Base-by-base conservation (phyloP, 345 rosid genomes). In the Cochlearia excelsa region DNA sequence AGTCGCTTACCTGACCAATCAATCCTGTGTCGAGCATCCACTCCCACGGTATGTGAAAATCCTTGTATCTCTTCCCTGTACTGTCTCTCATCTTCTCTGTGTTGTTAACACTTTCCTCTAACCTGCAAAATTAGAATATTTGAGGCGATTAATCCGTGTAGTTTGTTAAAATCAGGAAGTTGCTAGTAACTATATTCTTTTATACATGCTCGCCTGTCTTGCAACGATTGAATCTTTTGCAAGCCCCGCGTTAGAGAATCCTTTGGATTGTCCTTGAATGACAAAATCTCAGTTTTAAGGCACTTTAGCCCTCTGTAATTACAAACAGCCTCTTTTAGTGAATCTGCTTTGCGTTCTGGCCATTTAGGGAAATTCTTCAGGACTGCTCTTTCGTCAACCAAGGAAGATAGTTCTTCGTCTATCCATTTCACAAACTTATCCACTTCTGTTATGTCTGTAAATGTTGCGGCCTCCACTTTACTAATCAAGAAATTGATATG, bases 141-240 rank as follows among this genome's bases (percentile, higher is more conserved):
- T 27, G 54, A 57, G 50, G 72, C 54, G 48, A 34, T 71, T 77
- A 77, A 69, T 42, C 56, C n/a, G 4, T 29, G 46, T 51, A 0
- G 44, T 55, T 40, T 11, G 48, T 31, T 60, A 44, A 47, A 26
- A 45, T 29, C 54, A 51, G 3, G 33, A 71, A 44, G 53, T 67
- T 49, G 8, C 42, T 55, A 56, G 58, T 57, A 50, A 63, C 53
- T 61, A 65, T 65, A 57, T 47, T 64, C 69, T 55, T 16, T 67
- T 77, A 56, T 79, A 82, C 95, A 80, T 86, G 76, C 92, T 88
- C 86, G 92, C 98, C 98, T 88, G 86, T 88, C 95, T 82, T 88
- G 97, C 70, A 84, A 65, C 33, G 85, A 78, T 76, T 86, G 95
- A 72, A 83, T 80, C 72, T 64, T 86, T 59, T 77, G 71, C 39